Evolutionary conservation across 352 stramenopile species (phyloP), one percentile per base, ranked within the genome.

Genomic region (Phytopythium montanum): DNA sequence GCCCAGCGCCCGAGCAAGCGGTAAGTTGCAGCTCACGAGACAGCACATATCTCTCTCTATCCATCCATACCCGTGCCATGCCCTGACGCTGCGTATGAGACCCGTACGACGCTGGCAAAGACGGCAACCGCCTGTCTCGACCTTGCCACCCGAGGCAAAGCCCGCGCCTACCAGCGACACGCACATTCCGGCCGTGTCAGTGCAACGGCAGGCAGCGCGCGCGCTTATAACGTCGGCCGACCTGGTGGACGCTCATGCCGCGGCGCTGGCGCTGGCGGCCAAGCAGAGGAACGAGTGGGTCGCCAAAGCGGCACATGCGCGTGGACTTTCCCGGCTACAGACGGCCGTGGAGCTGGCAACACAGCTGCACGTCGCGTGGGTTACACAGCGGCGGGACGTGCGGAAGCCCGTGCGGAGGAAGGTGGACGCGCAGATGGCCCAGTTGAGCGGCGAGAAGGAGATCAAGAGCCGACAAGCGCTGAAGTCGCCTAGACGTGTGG

Each of bases 191-290:
- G 31, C 50, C 1, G 19, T 41, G 7, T 45, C 50, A 2, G 29
- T 56, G n/a, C 52, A 58, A 36, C 52, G 52, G 19, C n/a, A 46
- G 52, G 52, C 52, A 25, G 52, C 52, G 21, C 52, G 52, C 23
- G 19, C 7, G 21, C 31, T 58, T 12, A 12, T 48, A 21, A 2
- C 29, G 21, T 44, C 52, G 6, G 52, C 52, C 10, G 38, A 48
- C 34, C 5, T 25, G 1, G 26, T 12, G 19, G 52, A 58, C 6
- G 34, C 34, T 8, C 23, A 16, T 36, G 52, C 33, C 19, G 34
- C 23, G 21, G n/a, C 23, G 23, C 21, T 36, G n/a, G 21, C n/a
- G 52, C 52, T 42, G 10, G 34, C 19, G n/a, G 33, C 9, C 19
- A 33, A 29, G 51, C 51, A 56, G 51, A 19, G 34, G n/a, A 23